These are phyloP conservation scores for Lagerstroemia speciosa DNA, from an alignment of 345 rosid species.

Conservation along the genomic window DNA sequence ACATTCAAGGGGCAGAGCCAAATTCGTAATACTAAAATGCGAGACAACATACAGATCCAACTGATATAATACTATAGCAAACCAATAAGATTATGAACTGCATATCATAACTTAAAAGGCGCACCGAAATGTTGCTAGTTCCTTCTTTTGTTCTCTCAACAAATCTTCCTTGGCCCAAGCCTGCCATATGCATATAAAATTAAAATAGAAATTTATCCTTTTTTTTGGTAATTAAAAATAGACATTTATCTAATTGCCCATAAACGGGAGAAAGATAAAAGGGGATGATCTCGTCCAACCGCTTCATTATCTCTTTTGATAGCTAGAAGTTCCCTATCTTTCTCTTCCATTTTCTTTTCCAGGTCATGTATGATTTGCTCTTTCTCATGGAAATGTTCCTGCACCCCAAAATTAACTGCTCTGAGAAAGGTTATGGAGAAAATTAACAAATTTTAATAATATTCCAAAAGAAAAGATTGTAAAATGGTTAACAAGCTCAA, in stretches of 20 bases:
- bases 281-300: conserved; percentile 31
- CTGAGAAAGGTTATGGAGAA: not conserved
- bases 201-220: no score
- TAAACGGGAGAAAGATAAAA: not conserved
- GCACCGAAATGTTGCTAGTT: conserved; percentile 72
- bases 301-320: conserved; percentile 79
- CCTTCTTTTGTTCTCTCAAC: conserved; percentile 81
- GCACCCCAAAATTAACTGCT: conserved; percentile 13
- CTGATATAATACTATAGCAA: not conserved
- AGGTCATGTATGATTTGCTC: conserved; percentile 54
- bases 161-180: conserved; percentile 98
- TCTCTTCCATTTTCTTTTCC: conserved; percentile 84
- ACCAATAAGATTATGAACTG: not conserved
- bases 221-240: no score
- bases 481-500: not conserved
- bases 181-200: conserved; percentile 23
- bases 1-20: not conserved
- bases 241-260: not conserved
- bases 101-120: not conserved
- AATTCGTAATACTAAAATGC: not conserved
- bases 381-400: conserved; percentile 81
- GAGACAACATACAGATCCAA: not conserved
- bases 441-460: not conserved
- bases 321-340: conserved; percentile 77
- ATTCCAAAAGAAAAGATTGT: no score